Percentiles rank a stretch among this genome's conserved stretches.
Conservation (phyloP, 106 monocot genomes). For the Dendrobium catenatum region DNA sequence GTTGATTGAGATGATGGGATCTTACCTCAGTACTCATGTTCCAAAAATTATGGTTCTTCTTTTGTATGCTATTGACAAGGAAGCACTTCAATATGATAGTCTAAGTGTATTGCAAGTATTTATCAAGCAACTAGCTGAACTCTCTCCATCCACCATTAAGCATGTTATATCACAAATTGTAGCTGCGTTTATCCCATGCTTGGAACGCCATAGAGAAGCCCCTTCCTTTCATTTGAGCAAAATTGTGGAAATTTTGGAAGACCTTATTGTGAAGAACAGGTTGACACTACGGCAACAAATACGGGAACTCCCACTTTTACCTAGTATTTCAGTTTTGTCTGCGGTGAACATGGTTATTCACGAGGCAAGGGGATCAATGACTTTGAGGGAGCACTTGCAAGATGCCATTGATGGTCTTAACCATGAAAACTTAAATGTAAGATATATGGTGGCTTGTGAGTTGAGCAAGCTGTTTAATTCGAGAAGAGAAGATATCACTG, state of each 20-base stretch:
- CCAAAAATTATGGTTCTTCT: slow-evolving; percentile 98
- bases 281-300: slow-evolving; percentile 64
- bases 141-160: slow-evolving; percentile 78
- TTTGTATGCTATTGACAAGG: slow-evolving; percentile 81
- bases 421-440: slow-evolving; percentile 96
- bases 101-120: slow-evolving; percentile 72
- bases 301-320: slow-evolving; percentile 81
- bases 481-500: slow-evolving; percentile 76
- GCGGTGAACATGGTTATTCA: slow-evolving; percentile 77
- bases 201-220: slow-evolving; percentile 49
- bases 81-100: slow-evolving; percentile 70
- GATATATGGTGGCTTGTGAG: slow-evolving; percentile 93
- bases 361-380: slow-evolving; percentile 84
- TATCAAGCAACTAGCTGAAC: slow-evolving; percentile 66
- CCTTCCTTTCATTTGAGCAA: slow-evolving; percentile 45
- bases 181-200: slow-evolving; percentile 87
- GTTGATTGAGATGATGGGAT: slow-evolving; percentile 95
- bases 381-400: slow-evolving; percentile 73
- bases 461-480: slow-evolving; percentile 72
- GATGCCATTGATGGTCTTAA: slow-evolving; percentile 78
- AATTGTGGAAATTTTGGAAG: slow-evolving; percentile 75
- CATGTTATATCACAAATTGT: slow-evolving; percentile 93
- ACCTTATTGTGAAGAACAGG: slow-evolving; percentile 65
- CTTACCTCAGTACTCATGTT: slow-evolving; percentile 70
- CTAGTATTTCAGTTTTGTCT: slow-evolving; percentile 67